Base-by-base conservation (phyloP, 106 monocot species). In the Dendrobium officinale region DNA sequence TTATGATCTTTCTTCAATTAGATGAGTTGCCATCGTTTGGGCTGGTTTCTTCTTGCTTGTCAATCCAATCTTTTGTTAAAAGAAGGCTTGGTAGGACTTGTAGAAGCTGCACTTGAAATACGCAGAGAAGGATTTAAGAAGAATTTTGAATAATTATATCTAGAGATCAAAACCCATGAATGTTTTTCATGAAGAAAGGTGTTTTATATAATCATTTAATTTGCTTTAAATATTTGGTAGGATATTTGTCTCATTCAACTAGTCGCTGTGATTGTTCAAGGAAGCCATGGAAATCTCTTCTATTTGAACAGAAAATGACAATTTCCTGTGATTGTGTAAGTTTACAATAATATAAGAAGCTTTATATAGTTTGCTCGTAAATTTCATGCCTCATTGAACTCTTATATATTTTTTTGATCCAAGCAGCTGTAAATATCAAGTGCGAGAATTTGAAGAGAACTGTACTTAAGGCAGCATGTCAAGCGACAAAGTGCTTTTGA, bases 401-500 rank as follows among this genome's bases (percentile, higher is more conserved):
- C 1, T 74, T 74, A 11, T 44, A 33, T 0, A 33, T 13, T 51
- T 70, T 74, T 44, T 74, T 74, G 44, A 24, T 16, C 74, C n/a
- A 42, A 9, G n/a, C 74, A 74, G 22, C 74, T 74, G 9, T 44
- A 74, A 42, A 61, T 20, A 61, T 42, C 20, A 20, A 74, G 74
- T 43, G 43, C 43, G 18, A 44, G 41, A 74, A 44, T 44, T 74
- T 4, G 5, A 43, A 42, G 42, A 74, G 42, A 44, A 16, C 6
- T 17, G 20, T 33, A 3, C 37, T 27, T 5, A 72, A 17, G n/a
- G n/a, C 17, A 49, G 26, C 48, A 76, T 76, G 76, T 76, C 26
- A 27, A 49, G 6, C 8, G 76, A 76, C 22, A 76, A 76, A 76
- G 76, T 76, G 24, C 49, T 76, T 76, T 76, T 76, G 76, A 76